Evolutionary conservation across 2,329 filamentous ascomycete species (phyloP), one percentile per base, ranked within the genome.

Genomic region (Trichoderma oligosporum): DNA sequence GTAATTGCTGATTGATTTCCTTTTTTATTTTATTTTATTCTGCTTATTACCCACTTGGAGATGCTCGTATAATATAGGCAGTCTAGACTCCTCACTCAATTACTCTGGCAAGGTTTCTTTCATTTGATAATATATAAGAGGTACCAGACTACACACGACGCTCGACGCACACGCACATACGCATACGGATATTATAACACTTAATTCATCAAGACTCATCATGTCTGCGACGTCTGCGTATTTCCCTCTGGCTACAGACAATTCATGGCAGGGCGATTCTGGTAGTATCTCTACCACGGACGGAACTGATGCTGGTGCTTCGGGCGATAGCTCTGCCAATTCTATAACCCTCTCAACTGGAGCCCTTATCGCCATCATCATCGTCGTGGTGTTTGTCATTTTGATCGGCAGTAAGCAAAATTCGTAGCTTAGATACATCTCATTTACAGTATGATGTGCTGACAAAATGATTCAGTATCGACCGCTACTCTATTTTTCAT

Each of bases 401-500:
- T 75, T 91, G 16, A 74, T 88, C 58, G 88, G 88, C 70, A 82
- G 89, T 92, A 77, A 68, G 83, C 70, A 22, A 41, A 25, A 24
- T 42, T 49, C 5, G 7, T 22, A 35, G 22, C 24, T 11, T 35
- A 20, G 14, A 9, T 12, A 24, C 22, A 18, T 1, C 7, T 18
- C 2, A 14, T 20, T 39, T n/a, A 20, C 12, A 27, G 18, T 7
- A 11, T 51, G n/a, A n/a, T n/a, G n/a, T n/a, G 31, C 63, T 66
- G 52, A 67, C 59, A 49, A 31, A n/a, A n/a, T 31, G 11, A 3
- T 20, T 38, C 62, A 88, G 87, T 86, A 61, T 78, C 78, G 20
- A 86, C 81, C 31, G 82, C 84, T 2, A 74, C 83, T 2, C 82
- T 94, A 25, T 95, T 88, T 75, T 90, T 86, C 70, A 70, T 93